Evolutionary conservation across 305 asterid species (phyloP).

Genomic region (Striga hermonthica): DNA sequence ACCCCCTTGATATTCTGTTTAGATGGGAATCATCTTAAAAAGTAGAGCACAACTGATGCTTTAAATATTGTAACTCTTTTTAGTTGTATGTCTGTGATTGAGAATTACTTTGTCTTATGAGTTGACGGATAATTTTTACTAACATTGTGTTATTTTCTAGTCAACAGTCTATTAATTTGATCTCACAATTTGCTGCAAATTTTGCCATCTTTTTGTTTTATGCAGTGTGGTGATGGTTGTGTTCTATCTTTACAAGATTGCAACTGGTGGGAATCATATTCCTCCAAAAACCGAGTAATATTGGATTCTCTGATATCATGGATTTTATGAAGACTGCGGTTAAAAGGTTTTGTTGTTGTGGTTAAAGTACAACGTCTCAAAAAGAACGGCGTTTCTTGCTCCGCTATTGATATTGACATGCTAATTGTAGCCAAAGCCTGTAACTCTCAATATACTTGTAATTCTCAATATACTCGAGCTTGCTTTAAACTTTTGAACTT

Average conservation of each 20-base stretch:
- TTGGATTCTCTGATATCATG: neutral
- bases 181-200: neutral
- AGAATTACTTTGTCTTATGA: neutral
- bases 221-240: conserved; percentile 41
- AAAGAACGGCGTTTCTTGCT: neutral
- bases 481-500: too few relatives aligned
- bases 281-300: conserved; percentile 39
- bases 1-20: too few relatives aligned
- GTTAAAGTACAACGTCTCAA: neutral
- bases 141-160: too few relatives aligned
- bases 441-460: neutral
- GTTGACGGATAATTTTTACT: neutral
- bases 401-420: neutral
- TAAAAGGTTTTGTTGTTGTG: neutral
- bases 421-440: neutral
- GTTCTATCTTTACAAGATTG: conserved; percentile 46
- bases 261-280: conserved; percentile 46
- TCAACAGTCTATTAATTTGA: neutral
- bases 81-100: neutral
- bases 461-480: too few relatives aligned
- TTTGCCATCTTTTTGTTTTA: neutral
- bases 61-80: too few relatives aligned
- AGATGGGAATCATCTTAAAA: too few relatives aligned
- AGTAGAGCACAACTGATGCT: too few relatives aligned
- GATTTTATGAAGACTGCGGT: neutral